Evolutionary conservation across 306 rosid species (phyloP).

Genomic region (Canavalia gladiata): DNA sequence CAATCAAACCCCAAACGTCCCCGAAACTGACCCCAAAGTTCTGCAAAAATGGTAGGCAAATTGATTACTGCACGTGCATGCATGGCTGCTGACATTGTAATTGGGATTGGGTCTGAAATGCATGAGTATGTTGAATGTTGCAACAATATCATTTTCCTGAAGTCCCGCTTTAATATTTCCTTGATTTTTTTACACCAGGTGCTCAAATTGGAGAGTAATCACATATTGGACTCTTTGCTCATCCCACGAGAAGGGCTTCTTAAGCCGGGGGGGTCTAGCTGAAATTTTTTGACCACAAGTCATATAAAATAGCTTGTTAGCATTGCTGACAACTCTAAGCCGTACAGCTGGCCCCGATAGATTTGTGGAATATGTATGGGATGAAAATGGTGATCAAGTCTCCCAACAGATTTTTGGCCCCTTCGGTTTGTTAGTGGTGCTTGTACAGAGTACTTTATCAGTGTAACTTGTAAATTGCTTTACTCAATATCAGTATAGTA

Average conservation of each 20-base stretch:
- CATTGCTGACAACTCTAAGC: constrained; percentile 30
- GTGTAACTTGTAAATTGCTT: constrained; percentile 48
- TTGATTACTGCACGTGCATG: constrained; percentile 4
- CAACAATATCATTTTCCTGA: background rate
- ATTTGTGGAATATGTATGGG: constrained; percentile 12
- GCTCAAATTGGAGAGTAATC: background rate
- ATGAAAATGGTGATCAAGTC: constrained; percentile 29
- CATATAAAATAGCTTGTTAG: constrained; percentile 4
- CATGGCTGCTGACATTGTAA: constrained; percentile 13
- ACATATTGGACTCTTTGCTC: constrained; percentile 7
- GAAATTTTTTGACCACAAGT: background rate
- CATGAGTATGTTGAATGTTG: constrained; percentile 18
- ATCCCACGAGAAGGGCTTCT: background rate
- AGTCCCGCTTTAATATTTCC: background rate
- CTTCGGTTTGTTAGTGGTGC: constrained; percentile 32
- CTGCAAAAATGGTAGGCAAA: constrained; percentile 32
- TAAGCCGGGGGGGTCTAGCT: background rate
- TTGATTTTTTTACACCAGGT: constrained; percentile 21
- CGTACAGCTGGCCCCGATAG: constrained; percentile 35
- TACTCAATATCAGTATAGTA: background rate
- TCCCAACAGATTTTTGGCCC: constrained; percentile 25
- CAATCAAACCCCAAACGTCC: constrained; percentile 64
- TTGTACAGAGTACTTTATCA: constrained; percentile 44
- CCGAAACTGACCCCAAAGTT: constrained; percentile 54
- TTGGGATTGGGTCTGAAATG: constrained; percentile 9